Base-by-base conservation (phyloP, 768 basidiomycete genomes). In the Tulasnella sp. region DNA sequence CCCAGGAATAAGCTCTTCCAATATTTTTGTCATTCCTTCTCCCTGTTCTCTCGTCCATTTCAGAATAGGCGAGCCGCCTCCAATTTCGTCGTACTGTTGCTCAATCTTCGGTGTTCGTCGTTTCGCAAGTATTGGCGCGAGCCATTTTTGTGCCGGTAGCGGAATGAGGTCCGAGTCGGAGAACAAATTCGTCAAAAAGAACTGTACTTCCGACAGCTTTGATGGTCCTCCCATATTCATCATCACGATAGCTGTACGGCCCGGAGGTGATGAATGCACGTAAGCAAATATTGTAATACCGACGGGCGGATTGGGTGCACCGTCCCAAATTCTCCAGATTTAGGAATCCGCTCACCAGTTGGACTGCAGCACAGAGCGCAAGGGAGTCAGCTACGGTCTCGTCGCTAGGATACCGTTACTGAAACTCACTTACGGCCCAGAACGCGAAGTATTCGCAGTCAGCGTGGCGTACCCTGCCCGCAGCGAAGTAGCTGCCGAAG, bases 171-270 rank as follows among this genome's bases (percentile, higher is more conserved):
- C 96, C 37, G 88, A 84, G 92, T 87, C 97, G 81, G 89, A 88
- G 83, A 99, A 99, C 64, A 99, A 88, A 80, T 94, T 92, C 80
- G 89, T 93, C 76, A 99, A 87, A 83, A 98, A 99, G 83, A 92
- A 91, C 81, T 94, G 87, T 8, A 97, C 98, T 85, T 98, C 97
- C 4, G 91, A 85, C 54, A 97, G 92, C 76, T 94, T 96, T 71
- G 93, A 89, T 31, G 97, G 97, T 1, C 97, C 97, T 64, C 97
- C 97, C 97, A 99, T 99, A 83, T 99, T 99, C 85, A 99, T 86
- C 92, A 99, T 93, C 54, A 99, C 95, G 78, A 99, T 88, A 45
- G 93, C 97, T 89, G 40, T n/a, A 40, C 71, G 29, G 34, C 38
- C 37, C 69, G 37, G 64, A 70, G 36, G n/a, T 34, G 69, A 38